A percentile compares a stretch with the other conserved stretches of the same genome.
Conservation (phyloP, 2,329 filamentous ascomycete genomes). For the Tolypocladium capitatum region DNA sequence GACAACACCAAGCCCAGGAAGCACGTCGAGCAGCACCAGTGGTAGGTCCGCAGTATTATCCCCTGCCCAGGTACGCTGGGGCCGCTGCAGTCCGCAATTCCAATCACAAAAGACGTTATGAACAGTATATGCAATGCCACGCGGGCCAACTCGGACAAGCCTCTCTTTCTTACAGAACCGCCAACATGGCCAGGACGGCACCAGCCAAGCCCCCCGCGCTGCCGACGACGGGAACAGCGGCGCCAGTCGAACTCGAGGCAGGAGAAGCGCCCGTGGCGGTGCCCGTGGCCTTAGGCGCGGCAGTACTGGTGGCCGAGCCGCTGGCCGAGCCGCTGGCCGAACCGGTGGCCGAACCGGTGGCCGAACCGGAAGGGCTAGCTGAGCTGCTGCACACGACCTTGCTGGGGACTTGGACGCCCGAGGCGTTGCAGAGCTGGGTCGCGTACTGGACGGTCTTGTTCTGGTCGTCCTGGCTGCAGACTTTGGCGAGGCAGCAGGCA, state of each 20-base stretch:
- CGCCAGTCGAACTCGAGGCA: neutral
- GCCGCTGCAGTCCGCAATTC: neutral
- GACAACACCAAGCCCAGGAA: neutral
- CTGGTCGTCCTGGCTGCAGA: conserved; percentile 20
- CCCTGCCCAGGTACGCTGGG: neutral
- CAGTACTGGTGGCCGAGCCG: conserved; percentile 2
- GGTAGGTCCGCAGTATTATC: neutral
- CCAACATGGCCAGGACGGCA: conserved; percentile 13
- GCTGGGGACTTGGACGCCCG: conserved; percentile 21
- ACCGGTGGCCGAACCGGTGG: conserved; percentile 3
- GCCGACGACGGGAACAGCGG: conserved; percentile 2
- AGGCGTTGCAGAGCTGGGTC: conserved; percentile 22
- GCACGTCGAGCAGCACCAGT: neutral
- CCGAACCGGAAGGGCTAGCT: neutral
- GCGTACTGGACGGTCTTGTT: conserved; percentile 23
- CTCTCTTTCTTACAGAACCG: conserved; percentile 15
- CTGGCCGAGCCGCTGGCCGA: conserved; percentile 3
- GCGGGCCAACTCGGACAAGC: neutral
- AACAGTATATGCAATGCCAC: neutral
- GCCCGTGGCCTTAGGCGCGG: neutral
- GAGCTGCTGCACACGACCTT: conserved; percentile 21
- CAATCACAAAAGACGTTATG: neutral
- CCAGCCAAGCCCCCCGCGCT: conserved; percentile 11
- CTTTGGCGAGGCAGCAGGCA: conserved; percentile 26
- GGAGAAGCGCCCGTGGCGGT: conserved; percentile 1